phyloP scores from a whole-genome alignment of 2,329 filamentous ascomycete genomes.

The Colletotrichum nymphaeae region DNA sequence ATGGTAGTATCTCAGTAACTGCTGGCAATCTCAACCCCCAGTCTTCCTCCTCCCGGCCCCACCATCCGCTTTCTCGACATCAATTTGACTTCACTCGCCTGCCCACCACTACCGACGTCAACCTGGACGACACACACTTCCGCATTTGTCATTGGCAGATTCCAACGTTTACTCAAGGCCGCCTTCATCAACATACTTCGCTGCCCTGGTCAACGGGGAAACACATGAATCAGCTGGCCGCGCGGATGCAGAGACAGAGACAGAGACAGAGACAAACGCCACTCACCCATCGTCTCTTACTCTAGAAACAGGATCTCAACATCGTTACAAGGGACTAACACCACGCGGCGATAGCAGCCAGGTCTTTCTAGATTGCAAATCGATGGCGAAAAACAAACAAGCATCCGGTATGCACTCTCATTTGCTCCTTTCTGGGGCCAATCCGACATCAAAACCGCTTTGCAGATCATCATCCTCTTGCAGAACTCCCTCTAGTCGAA shows the following conservation, averaged over 20 bases:
- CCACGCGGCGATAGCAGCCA: background rate
- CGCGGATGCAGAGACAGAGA: conserved; percentile 6
- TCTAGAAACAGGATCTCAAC: background rate
- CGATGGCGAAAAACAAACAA: conserved; percentile 18
- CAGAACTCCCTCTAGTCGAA: background rate
- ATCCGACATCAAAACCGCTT: background rate
- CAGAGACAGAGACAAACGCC: conserved; percentile 3
- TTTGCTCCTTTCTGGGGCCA: background rate
- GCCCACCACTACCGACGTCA: background rate
- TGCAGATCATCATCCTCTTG: conserved; percentile 2
- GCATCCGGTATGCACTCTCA: conserved; percentile 1
- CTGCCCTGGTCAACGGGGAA: conserved; percentile 2
- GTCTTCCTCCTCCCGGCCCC: background rate
- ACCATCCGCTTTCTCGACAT: background rate
- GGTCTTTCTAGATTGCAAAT: background rate
- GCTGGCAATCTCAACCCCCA: background rate
- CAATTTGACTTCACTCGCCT: conserved; percentile 14
- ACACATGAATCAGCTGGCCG: conserved; percentile 21
- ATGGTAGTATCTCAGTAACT: background rate
- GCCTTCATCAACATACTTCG: conserved; percentile 2
- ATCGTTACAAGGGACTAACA: background rate
- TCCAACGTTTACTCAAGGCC: conserved; percentile 12
- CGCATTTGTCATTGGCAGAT: conserved; percentile 13
- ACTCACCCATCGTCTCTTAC: background rate
- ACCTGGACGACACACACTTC: background rate